A percentile compares a stretch with the other conserved stretches of the same genome.
Conservation (phyloP, 768 basidiomycete species). For the Gymnopilus dilepis region DNA sequence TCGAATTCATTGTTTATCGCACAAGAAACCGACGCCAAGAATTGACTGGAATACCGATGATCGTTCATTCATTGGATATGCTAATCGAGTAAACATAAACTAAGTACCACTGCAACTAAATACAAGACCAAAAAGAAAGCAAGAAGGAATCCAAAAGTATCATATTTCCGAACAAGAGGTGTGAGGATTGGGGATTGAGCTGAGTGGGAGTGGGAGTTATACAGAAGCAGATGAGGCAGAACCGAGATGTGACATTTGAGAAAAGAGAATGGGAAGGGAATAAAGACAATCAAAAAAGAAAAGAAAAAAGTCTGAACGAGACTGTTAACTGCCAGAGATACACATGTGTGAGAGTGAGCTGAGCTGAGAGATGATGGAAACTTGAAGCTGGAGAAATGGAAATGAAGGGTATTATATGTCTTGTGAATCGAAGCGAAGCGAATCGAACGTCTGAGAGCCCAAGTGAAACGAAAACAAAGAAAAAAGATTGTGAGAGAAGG, state of each 20-base stretch:
- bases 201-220: not conserved
- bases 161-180: not conserved
- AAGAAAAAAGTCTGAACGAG: not conserved
- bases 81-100: not conserved
- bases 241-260: no score
- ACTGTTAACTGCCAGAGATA: not conserved
- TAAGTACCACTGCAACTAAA: not conserved
- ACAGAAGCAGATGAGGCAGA: no score
- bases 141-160: not conserved
- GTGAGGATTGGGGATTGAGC: not conserved
- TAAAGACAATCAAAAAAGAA: not conserved
- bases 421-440: not conserved
- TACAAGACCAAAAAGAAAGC: not conserved
- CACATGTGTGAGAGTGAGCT: not conserved
- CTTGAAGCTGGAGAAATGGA: not conserved
- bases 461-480: not conserved
- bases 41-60: not conserved
- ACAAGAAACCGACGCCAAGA: no score
- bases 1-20: no score
- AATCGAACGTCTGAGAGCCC: not conserved
- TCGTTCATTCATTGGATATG: conserved; percentile 1
- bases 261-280: no score
- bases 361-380: not conserved
- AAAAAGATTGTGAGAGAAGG: not conserved
- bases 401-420: not conserved